A percentile compares a stretch with the other conserved stretches of the same genome.
Evolutionary conservation across 2,329 filamentous ascomycete genomes (phyloP).

Genomic region (Aciculosporium take): DNA sequence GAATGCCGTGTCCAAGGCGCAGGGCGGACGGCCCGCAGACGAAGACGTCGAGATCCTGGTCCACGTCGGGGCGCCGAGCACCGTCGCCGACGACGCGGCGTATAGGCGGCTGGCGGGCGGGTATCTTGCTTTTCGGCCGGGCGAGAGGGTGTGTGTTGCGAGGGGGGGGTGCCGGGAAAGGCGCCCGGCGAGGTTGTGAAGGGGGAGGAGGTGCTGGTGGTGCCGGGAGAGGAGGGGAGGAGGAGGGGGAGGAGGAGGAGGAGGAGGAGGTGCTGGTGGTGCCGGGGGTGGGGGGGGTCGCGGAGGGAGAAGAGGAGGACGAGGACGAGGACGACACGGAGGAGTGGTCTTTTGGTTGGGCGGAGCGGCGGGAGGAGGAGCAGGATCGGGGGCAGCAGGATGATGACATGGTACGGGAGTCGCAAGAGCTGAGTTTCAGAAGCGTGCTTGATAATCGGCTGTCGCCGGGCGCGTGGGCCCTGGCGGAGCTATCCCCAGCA

Average conservation of each 20-base stretch:
- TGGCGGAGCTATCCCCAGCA: background rate
- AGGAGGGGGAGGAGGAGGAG: background rate
- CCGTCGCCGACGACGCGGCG: conserved; percentile 29
- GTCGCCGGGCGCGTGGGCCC: conserved; percentile 15
- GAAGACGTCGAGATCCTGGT: conserved; percentile 37
- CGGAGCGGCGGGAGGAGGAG: conserved; percentile 7
- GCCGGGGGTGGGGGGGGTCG: background rate
- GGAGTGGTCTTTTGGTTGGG: no score
- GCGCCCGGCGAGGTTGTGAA: background rate
- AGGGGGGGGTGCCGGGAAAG: background rate
- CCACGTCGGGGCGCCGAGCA: conserved; percentile 39
- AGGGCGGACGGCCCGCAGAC: background rate
- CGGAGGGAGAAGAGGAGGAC: background rate
- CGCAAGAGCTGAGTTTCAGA: conserved; percentile 28
- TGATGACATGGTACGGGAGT: conserved; percentile 16
- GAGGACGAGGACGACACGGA: background rate
- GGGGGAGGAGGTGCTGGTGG: no score
- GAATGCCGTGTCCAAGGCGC: no score
- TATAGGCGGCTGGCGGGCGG: conserved; percentile 36
- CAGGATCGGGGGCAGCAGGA: background rate
- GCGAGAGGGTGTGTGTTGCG: background rate
- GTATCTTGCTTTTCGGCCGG: conserved; percentile 32
- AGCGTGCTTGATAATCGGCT: conserved; percentile 31
- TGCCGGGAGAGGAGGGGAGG: background rate
- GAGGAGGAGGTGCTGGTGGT: no score